Evolutionary conservation across 2,329 filamentous ascomycete genomes (phyloP), one percentile per base, ranked within the genome.

Genomic region (Phaeosphaeriaceae sp.): DNA sequence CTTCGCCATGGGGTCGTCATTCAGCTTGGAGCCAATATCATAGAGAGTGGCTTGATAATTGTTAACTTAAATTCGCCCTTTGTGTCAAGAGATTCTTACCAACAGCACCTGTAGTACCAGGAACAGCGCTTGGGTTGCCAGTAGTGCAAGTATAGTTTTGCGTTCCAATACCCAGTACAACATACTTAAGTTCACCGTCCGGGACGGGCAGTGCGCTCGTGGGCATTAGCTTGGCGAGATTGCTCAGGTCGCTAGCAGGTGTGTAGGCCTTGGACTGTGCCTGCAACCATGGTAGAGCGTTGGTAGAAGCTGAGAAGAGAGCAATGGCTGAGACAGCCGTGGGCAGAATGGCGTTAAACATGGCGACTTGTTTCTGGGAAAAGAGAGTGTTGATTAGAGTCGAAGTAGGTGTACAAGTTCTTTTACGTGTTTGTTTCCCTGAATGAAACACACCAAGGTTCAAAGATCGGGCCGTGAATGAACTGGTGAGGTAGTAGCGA

Each of bases 131-230:
- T 17, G 56, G 56, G 29, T 70, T 63, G 17, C 51, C 49, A 11
- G 46, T 52, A 2, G 57, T 40, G 57, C 79, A 82, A 21, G 77
- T 78, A 60, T 81, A 82, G 71, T 81, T 82, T 55, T 82, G 79
- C n/a, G 77, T 79, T 21, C 80, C 80, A 21, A 79, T 69, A 30
- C 79, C 80, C 23, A 81, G 62, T 16, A 74, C 70, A 35, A 81
- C 68, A 52, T 76, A 77, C 60, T 79, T 77, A 38, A 82, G 74
- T 15, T 60, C 43, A 7, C 56, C 64, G 12, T 56, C 54, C 1
- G 69, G 67, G 13, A 56, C 34, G n/a, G 66, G 61, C 6, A 73
- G 68, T 9, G 58, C 60, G 45, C 60, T 70, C 39, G 56, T 46
- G 12, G 70, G 70, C 55, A 68, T 62, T 35, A 62, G 43, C 33